These are phyloP conservation scores for Drosera capensis DNA, from an alignment of 148 eudicot species.

Conservation along the genomic window DNA sequence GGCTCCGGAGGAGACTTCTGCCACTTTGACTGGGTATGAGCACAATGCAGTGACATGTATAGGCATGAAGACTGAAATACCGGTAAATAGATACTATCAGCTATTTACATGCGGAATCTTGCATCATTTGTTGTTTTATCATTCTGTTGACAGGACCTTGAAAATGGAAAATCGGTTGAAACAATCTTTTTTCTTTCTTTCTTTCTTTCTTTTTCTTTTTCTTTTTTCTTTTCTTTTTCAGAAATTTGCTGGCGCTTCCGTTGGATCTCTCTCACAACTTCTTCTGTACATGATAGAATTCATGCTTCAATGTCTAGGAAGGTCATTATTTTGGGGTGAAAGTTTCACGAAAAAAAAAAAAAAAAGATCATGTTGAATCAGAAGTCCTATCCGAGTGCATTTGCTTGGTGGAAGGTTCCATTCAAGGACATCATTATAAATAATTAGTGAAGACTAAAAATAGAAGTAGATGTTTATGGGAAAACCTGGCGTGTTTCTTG, in stretches of 20 bases:
- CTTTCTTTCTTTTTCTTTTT: background rate
- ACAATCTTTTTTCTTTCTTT: background rate
- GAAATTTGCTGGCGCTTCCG: too few relatives aligned
- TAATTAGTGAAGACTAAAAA: too few relatives aligned
- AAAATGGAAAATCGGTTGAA: background rate
- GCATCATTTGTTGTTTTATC: background rate
- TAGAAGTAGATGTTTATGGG: too few relatives aligned
- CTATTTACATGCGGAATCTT: too few relatives aligned
- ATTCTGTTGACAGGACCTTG: background rate
- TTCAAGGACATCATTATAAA: too few relatives aligned
- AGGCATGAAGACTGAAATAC: constrained; percentile 96
- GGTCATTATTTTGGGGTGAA: too few relatives aligned
- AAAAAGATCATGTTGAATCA: too few relatives aligned
- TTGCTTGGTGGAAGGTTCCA: too few relatives aligned
- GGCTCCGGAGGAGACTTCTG: constrained; percentile 86
- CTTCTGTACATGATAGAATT: constrained; percentile 1
- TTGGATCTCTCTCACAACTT: background rate
- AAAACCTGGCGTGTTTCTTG: too few relatives aligned
- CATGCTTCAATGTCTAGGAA: too few relatives aligned
- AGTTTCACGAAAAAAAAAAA: too few relatives aligned
- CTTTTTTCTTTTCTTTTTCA: constrained; percentile 1
- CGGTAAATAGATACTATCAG: constrained; percentile 32
- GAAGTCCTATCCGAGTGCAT: too few relatives aligned
- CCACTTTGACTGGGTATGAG: constrained; percentile 64
- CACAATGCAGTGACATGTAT: constrained; percentile 95